Base-by-base conservation (phyloP, 495 filamentous ascomycete species). In the Talaromyces trachyspermus region DNA sequence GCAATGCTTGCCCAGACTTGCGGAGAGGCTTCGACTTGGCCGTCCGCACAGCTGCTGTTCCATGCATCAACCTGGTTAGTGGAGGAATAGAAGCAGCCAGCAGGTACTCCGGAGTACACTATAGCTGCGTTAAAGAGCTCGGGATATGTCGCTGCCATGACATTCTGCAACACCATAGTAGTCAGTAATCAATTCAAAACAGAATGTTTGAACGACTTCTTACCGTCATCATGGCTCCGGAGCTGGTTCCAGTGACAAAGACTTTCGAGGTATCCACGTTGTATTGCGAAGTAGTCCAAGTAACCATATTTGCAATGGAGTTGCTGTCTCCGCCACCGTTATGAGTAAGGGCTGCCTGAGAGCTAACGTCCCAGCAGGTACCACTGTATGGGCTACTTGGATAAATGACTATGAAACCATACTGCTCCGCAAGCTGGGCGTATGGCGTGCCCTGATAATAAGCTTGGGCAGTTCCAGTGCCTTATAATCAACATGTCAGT, bases 41-140 rank as follows among this genome's bases (percentile, higher is more conserved):
- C 77, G 38, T 71, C 54, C 2, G 73, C 68, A 50, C 77, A 80
- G 5, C 69, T 70, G 52, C 63, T 65, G 62, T 77, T 76, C 78
- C 77, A 81, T 14, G 62, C 62, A 8, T 62, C 67, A 56, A 40
- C 65, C 56, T 44, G 64, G 63, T 39, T 63, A 55, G 36, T 59
- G 48, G 46, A 64, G 54, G 51, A 73, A 48, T 64, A 56, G 54
- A 80, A 79, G 62, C 79, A 82, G 2, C 77, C 79, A 30, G 72
- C 77, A 3, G 79, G 64, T 0, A 84, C 75, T 14, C 79, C 80
- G 7, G 73, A 64, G 56, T 79, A 82, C n/a, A 64, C 78, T 6
- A 66, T 66, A 7, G 66, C 75, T 6, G 76, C 77, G 30, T 66
- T 61, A 51, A 79, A 80, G 0, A 79, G 57, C 26, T 79, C 75